These are phyloP conservation scores for Suillus luteus DNA, from an alignment of 768 basidiomycete species.

Conservation along the genomic window DNA sequence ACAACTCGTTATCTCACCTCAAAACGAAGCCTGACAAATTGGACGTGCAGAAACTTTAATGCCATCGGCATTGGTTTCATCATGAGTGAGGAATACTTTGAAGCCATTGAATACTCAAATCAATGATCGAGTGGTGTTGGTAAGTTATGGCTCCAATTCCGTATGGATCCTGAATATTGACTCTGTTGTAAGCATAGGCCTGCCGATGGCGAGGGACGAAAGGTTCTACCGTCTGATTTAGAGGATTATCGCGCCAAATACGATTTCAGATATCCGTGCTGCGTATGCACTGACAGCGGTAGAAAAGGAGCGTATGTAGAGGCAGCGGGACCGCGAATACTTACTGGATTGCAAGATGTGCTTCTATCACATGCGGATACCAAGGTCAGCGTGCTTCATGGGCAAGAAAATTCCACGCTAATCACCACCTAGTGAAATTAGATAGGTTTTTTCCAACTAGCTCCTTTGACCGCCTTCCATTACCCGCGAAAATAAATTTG, in stretches of 20 bases:
- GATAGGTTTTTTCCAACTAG: no score
- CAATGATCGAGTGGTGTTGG: neutral
- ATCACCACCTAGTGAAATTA: no score
- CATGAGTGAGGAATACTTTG: conserved; percentile 3
- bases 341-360: neutral
- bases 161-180: neutral
- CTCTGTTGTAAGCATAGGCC: neutral
- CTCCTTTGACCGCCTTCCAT: no score
- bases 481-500: no score
- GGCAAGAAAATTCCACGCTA: neutral
- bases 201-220: neutral
- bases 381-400: neutral
- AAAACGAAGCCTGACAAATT: neutral
- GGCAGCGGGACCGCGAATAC: neutral
- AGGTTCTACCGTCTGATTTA: neutral
- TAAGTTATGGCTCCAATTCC: neutral
- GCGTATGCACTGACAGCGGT: neutral
- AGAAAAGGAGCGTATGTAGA: neutral
- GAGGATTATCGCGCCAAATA: neutral
- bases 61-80: conserved; percentile 29
- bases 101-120: no score
- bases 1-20: neutral
- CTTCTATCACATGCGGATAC: neutral
- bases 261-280: neutral
- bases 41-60: conserved; percentile 24